phyloP scores from a whole-genome alignment of 2,329 filamentous ascomycete species.

The Apiospora rasikravindrae region DNA sequence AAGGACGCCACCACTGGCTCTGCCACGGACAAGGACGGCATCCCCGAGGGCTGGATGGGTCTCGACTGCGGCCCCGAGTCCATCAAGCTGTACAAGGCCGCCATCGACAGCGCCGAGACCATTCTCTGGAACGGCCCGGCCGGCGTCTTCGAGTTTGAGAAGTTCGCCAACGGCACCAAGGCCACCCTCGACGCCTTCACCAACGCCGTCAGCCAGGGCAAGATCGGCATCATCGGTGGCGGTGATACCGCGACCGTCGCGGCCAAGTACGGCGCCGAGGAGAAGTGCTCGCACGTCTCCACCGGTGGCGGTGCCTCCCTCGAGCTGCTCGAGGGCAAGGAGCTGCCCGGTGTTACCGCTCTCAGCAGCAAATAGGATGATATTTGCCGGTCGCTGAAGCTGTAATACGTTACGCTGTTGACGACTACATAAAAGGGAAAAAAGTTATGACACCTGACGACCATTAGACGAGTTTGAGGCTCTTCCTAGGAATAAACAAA shows the following conservation, averaged over 20 bases:
- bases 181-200: slow-evolving; percentile 88
- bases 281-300: slow-evolving; percentile 97
- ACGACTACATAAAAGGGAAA: not conserved
- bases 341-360: slow-evolving; percentile 88
- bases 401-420: not conserved
- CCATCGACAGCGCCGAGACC: slow-evolving; percentile 88
- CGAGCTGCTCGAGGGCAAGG: slow-evolving; percentile 98
- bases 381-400: not conserved
- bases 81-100: slow-evolving; percentile 83
- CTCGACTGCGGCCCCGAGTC: slow-evolving; percentile 93
- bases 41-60: slow-evolving; percentile 97
- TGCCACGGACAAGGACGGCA: slow-evolving; percentile 85
- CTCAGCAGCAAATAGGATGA: slow-evolving; percentile 74
- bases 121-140: slow-evolving; percentile 99
- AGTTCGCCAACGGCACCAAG: slow-evolving; percentile 93
- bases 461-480: slow-evolving; percentile 1
- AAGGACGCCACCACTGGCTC: slow-evolving; percentile 80
- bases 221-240: slow-evolving; percentile 98
- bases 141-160: slow-evolving; percentile 96
- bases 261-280: slow-evolving; percentile 92
- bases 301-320: slow-evolving; percentile 95
- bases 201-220: slow-evolving; percentile 77
- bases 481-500: not conserved
- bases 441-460: slow-evolving; percentile 14
- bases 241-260: slow-evolving; percentile 98